Percentiles rank a stretch among this genome's conserved stretches.
phyloP scores from a whole-genome alignment of 2,329 filamentous ascomycete genomes.

The Coniochaeta sp. region DNA sequence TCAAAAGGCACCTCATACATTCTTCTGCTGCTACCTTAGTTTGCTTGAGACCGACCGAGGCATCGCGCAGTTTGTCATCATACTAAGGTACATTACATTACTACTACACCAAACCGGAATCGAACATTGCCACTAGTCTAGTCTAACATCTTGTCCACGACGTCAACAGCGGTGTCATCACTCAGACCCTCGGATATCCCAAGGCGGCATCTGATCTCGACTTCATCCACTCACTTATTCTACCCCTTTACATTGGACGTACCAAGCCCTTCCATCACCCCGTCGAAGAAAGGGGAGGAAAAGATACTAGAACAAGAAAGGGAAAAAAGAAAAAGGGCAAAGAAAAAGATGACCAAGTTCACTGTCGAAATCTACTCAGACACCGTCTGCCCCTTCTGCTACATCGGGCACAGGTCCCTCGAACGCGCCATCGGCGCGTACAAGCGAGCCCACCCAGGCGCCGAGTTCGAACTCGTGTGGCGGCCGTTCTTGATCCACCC shows the following conservation, averaged over 20 bases:
- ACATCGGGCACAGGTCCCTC: conserved; percentile 38
- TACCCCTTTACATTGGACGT: too few species aligned
- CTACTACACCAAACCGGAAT: neutral
- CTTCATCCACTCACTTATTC: too few species aligned
- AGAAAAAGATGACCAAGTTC: neutral
- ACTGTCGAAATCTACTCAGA: conserved; percentile 40
- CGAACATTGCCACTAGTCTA: too few species aligned
- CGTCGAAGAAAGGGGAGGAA: neutral
- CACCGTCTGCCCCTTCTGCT: conserved; percentile 45
- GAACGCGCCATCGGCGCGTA: conserved; percentile 36
- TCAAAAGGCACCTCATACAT: neutral
- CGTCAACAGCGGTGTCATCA: too few species aligned
- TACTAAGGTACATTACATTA: neutral
- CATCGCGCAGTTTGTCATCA: neutral
- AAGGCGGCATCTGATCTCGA: too few species aligned
- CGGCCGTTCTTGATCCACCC: conserved; percentile 39
- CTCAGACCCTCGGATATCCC: too few species aligned
- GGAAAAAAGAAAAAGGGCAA: neutral
- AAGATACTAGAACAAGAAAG: neutral
- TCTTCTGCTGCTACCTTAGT: neutral
- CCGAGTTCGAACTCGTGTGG: conserved; percentile 38
- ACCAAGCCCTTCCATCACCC: too few species aligned
- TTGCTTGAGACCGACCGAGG: neutral
- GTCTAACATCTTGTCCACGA: too few species aligned
- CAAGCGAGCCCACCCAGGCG: conserved; percentile 28